Evolutionary conservation across 495 filamentous ascomycete genomes (phyloP).

Genomic region (Daldinia bambusicola): DNA sequence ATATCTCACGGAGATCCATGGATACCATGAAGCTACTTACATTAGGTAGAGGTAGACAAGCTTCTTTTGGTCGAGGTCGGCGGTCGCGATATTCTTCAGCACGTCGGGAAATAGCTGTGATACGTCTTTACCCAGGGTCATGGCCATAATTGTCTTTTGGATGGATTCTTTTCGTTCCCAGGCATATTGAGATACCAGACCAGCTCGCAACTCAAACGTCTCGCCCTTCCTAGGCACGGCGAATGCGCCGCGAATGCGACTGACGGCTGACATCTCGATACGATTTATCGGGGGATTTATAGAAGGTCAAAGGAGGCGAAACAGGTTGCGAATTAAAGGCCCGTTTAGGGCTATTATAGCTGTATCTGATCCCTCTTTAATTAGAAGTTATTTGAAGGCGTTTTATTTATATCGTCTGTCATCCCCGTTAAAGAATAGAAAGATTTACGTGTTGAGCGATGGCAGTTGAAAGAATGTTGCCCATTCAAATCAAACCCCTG

Average conservation of each 20-base stretch:
- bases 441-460: slow-evolving; percentile 7
- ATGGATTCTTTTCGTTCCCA: slow-evolving; percentile 99
- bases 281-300: slow-evolving; percentile 3
- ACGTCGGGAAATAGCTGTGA: slow-evolving; percentile 98
- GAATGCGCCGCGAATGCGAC: slow-evolving; percentile 94
- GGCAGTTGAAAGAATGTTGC: slow-evolving; percentile 33
- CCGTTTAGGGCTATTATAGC: slow-evolving; percentile 41
- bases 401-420: slow-evolving; percentile 8
- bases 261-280: slow-evolving; percentile 72
- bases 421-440: background rate
- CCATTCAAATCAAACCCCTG: slow-evolving; percentile 33
- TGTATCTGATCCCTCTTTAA: slow-evolving; percentile 32
- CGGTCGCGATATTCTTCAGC: slow-evolving; percentile 97
- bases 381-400: background rate
- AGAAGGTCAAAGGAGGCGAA: slow-evolving; percentile 14
- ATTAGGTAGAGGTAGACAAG: slow-evolving; percentile 99
- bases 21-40: slow-evolving; percentile 60
- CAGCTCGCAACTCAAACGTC: slow-evolving; percentile 96
- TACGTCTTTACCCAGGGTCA: slow-evolving; percentile 99
- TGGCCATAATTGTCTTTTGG: slow-evolving; percentile 99
- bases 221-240: slow-evolving; percentile 92
- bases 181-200: slow-evolving; percentile 98
- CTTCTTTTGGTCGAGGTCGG: slow-evolving; percentile 98
- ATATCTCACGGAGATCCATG: background rate
- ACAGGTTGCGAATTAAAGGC: slow-evolving; percentile 29